phyloP scores from a whole-genome alignment of 2,329 filamentous ascomycete species.

The Pestalotiopsis sp. region DNA sequence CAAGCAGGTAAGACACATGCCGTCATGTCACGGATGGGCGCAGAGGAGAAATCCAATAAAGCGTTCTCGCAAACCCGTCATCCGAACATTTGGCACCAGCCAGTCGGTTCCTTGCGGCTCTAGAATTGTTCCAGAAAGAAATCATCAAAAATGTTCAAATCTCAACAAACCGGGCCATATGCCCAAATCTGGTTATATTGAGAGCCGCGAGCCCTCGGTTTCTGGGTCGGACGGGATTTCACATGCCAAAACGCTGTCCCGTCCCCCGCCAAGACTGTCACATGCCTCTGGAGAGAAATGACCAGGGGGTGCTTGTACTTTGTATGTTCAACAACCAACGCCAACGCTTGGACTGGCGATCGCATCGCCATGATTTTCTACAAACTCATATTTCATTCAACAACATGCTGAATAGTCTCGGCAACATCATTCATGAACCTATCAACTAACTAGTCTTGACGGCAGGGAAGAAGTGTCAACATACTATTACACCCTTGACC shows the following conservation, averaged over 20 bases:
- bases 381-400: background rate
- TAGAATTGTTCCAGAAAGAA: background rate
- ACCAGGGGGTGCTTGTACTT: background rate
- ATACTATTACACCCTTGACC: no score
- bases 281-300: background rate
- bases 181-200: background rate
- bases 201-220: background rate
- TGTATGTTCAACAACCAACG: background rate
- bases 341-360: background rate
- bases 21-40: background rate
- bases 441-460: no score
- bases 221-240: constrained; percentile 4
- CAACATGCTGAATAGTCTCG: no score
- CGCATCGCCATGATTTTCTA: background rate
- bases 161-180: constrained; percentile 8
- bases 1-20: background rate
- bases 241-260: background rate
- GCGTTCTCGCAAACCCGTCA: background rate
- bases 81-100: background rate
- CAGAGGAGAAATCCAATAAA: background rate
- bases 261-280: constrained; percentile 6
- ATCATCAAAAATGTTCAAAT: background rate
- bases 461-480: no score
- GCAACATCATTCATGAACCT: no score
- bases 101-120: constrained; percentile 1